A percentile compares a stretch with the other conserved stretches of the same genome.
phyloP scores from a whole-genome alignment of 2,329 filamentous ascomycete species.

The Onygenales sp. region DNA sequence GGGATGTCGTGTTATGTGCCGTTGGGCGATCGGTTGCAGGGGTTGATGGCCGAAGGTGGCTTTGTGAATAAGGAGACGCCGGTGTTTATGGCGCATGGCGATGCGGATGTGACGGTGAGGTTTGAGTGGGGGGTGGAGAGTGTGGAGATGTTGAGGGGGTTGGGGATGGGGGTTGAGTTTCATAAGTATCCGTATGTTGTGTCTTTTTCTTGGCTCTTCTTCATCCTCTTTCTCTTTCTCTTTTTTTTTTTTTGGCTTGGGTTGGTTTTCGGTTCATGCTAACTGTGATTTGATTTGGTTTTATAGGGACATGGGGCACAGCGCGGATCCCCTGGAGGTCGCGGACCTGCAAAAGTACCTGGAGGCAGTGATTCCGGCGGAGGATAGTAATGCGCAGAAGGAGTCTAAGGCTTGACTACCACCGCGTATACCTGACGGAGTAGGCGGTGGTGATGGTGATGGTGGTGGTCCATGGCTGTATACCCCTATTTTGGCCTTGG shows the following conservation, averaged over 20 bases:
- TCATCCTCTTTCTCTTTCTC: background rate
- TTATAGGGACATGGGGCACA: slow-evolving; percentile 59
- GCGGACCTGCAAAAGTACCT: slow-evolving; percentile 65
- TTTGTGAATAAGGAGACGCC: slow-evolving; percentile 64
- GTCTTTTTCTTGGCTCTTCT: background rate
- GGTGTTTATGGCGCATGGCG: slow-evolving; percentile 85
- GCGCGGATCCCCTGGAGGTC: slow-evolving; percentile 66
- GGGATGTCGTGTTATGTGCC: slow-evolving; percentile 75
- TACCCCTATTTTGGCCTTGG: background rate
- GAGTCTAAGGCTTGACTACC: background rate
- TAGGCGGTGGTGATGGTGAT: background rate
- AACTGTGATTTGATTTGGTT: background rate
- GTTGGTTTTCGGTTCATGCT: slow-evolving; percentile 37
- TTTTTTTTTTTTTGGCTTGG: background rate
- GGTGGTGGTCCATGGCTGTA: background rate
- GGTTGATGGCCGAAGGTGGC: slow-evolving; percentile 39
- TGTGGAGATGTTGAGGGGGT: slow-evolving; percentile 54
- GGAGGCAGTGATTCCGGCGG: slow-evolving; percentile 40
- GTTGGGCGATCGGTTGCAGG: slow-evolving; percentile 55
- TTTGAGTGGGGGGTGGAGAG: slow-evolving; percentile 60
- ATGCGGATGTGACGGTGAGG: slow-evolving; percentile 62
- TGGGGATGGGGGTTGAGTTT: slow-evolving; percentile 66
- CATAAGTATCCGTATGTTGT: slow-evolving; percentile 60
- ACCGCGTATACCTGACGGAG: no score
- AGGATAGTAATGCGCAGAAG: slow-evolving; percentile 22